Conservation (phyloP, 2,329 filamentous ascomycete genomes). For the Colletotrichum sp. region DNA sequence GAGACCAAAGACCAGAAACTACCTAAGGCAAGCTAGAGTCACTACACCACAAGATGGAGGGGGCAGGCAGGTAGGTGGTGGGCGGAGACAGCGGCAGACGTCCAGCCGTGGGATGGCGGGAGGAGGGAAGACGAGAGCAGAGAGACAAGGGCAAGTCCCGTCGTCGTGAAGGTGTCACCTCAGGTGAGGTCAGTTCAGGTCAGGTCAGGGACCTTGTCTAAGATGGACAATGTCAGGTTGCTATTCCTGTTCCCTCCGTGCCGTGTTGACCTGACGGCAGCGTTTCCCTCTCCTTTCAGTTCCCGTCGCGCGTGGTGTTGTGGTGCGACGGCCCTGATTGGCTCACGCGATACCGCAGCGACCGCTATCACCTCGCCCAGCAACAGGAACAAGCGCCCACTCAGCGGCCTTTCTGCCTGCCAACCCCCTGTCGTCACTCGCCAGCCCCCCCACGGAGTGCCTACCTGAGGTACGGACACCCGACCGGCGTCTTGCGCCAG, state of each 20-base stretch:
- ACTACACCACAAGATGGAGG: background rate
- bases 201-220: background rate
- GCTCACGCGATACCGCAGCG: conserved; percentile 6
- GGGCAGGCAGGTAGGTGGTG: background rate
- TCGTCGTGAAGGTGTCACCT: conserved; percentile 15
- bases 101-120: conserved; percentile 3
- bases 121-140: background rate
- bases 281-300: background rate
- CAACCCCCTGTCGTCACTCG: background rate
- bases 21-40: background rate
- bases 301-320: conserved; percentile 4
- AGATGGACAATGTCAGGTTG: background rate
- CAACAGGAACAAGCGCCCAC: conserved; percentile 20
- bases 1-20: background rate
- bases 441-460: background rate
- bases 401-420: background rate
- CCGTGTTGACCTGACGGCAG: conserved; percentile 3
- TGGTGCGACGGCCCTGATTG: conserved; percentile 11
- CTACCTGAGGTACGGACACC: background rate
- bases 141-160: background rate
- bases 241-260: background rate
- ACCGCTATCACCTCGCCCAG: conserved; percentile 7
- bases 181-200: background rate
- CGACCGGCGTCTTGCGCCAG: background rate
- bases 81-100: background rate